A percentile compares a stretch with the other conserved stretches of the same genome.
These are phyloP conservation scores for Phoenix roebelenii DNA, from an alignment of 176 grass and related monocot species.

Conservation along the genomic window DNA sequence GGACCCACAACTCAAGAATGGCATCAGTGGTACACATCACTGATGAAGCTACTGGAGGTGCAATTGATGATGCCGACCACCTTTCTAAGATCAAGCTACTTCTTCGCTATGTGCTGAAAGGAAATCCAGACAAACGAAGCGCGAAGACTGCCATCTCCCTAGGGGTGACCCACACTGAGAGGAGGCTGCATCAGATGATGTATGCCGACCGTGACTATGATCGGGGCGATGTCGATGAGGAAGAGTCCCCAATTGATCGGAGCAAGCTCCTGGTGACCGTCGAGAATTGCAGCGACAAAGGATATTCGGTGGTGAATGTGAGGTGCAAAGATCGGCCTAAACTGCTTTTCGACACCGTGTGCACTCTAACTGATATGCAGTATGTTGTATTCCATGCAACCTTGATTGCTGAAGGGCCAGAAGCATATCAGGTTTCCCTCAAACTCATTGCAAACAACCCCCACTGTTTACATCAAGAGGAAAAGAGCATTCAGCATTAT, in stretches of 20 bases:
- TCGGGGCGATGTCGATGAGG: neutral
- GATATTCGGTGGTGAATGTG: slow-evolving; percentile 18
- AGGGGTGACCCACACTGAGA: slow-evolving; percentile 10
- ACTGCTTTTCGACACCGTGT: slow-evolving; percentile 15
- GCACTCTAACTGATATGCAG: slow-evolving; percentile 23
- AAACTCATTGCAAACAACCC: no score
- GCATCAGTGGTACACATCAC: slow-evolving; percentile 20
- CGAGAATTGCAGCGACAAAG: slow-evolving; percentile 21
- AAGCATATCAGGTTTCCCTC: slow-evolving; percentile 23
- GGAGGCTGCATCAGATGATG: slow-evolving; percentile 25
- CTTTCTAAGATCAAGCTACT: slow-evolving; percentile 19
- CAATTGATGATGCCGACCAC: slow-evolving; percentile 2
- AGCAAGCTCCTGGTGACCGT: slow-evolving; percentile 1
- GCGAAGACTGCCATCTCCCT: slow-evolving; percentile 18
- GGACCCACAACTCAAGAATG: slow-evolving; percentile 24
- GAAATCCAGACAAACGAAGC: slow-evolving; percentile 15
- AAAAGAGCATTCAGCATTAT: no score
- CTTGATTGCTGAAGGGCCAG: slow-evolving; percentile 21
- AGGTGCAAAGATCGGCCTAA: slow-evolving; percentile 19
- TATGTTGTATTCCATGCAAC: slow-evolving; percentile 24
- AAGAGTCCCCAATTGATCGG: neutral
- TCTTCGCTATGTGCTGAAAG: slow-evolving; percentile 13
- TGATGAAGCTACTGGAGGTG: neutral
- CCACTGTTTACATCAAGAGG: no score
- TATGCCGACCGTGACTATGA: slow-evolving; percentile 21